Percentiles rank a stretch among this genome's conserved stretches.
Conservation (phyloP, 495 filamentous ascomycete genomes). For the Hyaloscypha variabilis region DNA sequence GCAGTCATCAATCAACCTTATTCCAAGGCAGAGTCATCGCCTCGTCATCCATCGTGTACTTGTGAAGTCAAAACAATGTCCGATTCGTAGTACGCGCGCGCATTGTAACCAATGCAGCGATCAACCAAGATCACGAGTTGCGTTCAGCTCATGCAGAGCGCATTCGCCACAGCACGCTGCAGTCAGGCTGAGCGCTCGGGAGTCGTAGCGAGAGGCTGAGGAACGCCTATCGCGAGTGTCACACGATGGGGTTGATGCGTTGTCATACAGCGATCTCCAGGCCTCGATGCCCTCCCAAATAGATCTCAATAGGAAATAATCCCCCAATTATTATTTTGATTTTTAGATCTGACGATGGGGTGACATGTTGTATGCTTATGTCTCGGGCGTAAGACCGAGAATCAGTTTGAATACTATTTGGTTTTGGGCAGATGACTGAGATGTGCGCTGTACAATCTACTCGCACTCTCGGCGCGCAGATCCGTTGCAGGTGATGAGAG, state of each 20-base stretch:
- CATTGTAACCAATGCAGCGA: not conserved
- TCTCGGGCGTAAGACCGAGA: slow-evolving; percentile 8
- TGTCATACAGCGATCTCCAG: slow-evolving; percentile 23
- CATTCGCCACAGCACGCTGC: slow-evolving; percentile 11
- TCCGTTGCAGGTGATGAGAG: not conserved
- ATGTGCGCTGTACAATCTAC: slow-evolving; percentile 5
- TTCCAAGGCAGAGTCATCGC: not conserved
- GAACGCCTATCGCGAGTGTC: not conserved
- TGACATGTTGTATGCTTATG: not conserved
- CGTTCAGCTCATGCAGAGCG: slow-evolving; percentile 17
- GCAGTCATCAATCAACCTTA: no score
- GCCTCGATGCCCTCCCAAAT: not conserved
- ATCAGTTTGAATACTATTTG: not conserved
- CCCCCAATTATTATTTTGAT: not conserved
- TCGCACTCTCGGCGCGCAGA: not conserved
- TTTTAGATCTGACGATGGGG: not conserved
- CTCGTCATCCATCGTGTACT: not conserved
- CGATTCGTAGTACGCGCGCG: not conserved
- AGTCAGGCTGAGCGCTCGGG: slow-evolving; percentile 14
- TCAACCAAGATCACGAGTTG: slow-evolving; percentile 12
- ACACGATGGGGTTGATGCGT: slow-evolving; percentile 13
- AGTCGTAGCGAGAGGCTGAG: slow-evolving; percentile 12
- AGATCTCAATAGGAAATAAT: not conserved
- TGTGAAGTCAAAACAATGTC: not conserved
- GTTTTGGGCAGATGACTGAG: slow-evolving; percentile 15